These are phyloP conservation scores for Malassezia sympodialis DNA, from an alignment of 1,284 basidiomycete genomes.

Conservation along the genomic window DNA sequence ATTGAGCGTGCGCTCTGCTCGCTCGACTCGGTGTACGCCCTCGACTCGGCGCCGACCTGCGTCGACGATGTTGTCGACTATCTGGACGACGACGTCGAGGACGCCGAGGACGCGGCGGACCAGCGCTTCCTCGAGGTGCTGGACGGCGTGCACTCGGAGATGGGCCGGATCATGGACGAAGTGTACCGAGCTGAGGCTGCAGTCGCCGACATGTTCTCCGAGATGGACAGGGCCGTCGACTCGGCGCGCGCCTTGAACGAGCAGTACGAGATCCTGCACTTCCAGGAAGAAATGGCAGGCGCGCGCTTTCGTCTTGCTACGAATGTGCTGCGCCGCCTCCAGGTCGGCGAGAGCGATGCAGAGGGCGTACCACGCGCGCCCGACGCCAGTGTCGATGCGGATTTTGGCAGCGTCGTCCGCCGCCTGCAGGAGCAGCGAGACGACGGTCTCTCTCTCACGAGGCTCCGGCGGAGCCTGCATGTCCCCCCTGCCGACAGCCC, in stretches of 20 bases:
- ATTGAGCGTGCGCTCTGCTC: neutral
- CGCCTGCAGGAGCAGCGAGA: neutral
- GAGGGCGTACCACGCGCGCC: neutral
- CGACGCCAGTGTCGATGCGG: neutral
- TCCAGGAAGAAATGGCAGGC: neutral
- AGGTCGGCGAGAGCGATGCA: neutral
- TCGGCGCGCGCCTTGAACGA: neutral
- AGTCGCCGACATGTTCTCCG: neutral
- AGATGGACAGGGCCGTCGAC: neutral
- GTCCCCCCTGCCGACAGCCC: neutral
- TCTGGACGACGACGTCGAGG: neutral
- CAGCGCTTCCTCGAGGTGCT: neutral
- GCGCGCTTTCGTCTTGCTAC: neutral
- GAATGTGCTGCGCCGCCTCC: neutral
- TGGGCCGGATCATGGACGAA: neutral
- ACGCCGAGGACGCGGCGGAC: neutral
- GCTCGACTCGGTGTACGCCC: neutral
- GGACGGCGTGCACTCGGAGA: neutral
- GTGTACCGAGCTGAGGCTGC: neutral
- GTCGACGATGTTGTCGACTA: neutral
- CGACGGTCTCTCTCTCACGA: neutral
- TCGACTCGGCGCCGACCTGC: neutral
- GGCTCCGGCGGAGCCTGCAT: neutral
- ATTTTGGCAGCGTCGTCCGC: neutral
- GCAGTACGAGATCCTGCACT: neutral